phyloP scores from a whole-genome alignment of 1,139 yeast species.

The Meyerozyma athensensis region DNA sequence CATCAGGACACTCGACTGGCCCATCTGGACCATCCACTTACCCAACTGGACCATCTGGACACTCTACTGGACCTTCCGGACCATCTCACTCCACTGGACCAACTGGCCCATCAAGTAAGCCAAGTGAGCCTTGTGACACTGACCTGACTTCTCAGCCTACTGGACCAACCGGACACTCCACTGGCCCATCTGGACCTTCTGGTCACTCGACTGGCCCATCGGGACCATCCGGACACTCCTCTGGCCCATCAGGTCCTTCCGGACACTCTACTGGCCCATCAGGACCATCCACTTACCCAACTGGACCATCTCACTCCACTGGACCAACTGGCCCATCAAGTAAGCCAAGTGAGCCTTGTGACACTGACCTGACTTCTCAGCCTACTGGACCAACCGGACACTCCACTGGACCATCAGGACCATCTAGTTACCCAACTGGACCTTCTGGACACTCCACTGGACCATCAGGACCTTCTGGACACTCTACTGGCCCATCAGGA shows the following conservation, averaged over 20 bases:
- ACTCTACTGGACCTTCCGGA: background rate
- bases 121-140: background rate
- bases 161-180: background rate
- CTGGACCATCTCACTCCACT: background rate
- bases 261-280: background rate
- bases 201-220: background rate
- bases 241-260: background rate
- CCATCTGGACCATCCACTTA: background rate
- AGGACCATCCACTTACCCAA: background rate
- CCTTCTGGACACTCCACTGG: background rate
- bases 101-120: constrained; percentile 1
- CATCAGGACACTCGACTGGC: constrained; percentile 1
- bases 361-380: background rate
- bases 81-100: background rate
- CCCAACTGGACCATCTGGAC: background rate
- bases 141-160: background rate
- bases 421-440: background rate
- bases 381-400: background rate
- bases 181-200: background rate
- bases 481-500: too few relatives aligned
- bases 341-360: background rate
- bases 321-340: background rate
- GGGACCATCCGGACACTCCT: background rate
- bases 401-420: background rate
- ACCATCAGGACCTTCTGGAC: too few relatives aligned